A percentile compares a stretch with the other conserved stretches of the same genome.
phyloP scores from a whole-genome alignment of 495 filamentous ascomycete species.

The Podospora pseudoanserina region DNA sequence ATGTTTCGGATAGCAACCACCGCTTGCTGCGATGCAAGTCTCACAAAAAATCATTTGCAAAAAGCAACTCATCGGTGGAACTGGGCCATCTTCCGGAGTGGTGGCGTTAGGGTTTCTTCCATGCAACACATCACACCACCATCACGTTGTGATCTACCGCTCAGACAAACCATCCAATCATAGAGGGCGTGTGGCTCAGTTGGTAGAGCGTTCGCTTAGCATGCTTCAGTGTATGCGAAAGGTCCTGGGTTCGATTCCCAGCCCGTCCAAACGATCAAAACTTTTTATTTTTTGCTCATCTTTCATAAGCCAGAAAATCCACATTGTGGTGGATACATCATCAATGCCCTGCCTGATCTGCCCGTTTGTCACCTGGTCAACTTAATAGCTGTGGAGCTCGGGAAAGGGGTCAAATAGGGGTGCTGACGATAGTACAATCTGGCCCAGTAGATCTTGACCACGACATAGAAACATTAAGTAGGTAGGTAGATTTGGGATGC shows the following conservation, averaged over 20 bases:
- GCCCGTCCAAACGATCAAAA: not conserved
- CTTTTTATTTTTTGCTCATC: not conserved
- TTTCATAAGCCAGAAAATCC: not conserved
- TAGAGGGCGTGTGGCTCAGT: conserved; percentile 2
- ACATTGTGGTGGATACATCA: not conserved
- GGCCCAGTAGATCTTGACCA: no score
- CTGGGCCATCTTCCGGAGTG: not conserved
- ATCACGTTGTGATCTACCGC: conserved; percentile 28
- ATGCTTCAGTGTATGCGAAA: conserved; percentile 4
- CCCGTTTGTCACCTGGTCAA: not conserved
- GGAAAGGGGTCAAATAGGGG: not conserved
- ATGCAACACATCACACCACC: conserved; percentile 17
- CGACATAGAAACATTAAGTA: no score
- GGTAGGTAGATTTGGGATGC: no score
- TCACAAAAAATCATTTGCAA: no score
- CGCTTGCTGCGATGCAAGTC: no score
- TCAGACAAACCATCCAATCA: not conserved
- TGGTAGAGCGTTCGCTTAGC: conserved; percentile 11
- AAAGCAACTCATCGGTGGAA: no score
- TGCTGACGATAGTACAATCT: not conserved
- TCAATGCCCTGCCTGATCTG: not conserved
- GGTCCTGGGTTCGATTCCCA: conserved; percentile 13
- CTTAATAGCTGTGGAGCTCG: not conserved
- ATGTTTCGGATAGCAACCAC: no score
- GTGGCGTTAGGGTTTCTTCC: not conserved